Percentiles rank a stretch among this genome's conserved stretches.
Evolutionary conservation across 2,329 filamentous ascomycete species (phyloP).

Genomic region (Fusarium tricinctum): DNA sequence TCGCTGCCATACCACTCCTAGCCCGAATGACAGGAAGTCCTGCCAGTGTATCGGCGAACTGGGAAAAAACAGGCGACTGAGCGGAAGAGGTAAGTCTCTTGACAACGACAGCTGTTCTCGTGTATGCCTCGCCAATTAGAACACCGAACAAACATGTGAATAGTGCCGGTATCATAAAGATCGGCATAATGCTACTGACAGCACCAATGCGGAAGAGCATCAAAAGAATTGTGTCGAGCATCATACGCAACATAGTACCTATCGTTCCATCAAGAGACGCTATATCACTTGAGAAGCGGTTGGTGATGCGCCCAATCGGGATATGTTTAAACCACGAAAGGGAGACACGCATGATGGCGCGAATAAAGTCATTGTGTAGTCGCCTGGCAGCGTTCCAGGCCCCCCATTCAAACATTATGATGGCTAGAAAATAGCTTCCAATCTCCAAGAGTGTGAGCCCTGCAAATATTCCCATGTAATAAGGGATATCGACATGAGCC

Average conservation of each 20-base stretch:
- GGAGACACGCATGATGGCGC: constrained; percentile 66
- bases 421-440: constrained; percentile 58
- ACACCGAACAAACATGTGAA: constrained; percentile 62
- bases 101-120: constrained; percentile 62
- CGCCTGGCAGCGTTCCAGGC: constrained; percentile 68
- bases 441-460: constrained; percentile 61
- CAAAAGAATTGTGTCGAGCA: constrained; percentile 59
- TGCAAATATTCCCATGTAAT: constrained; percentile 68
- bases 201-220: constrained; percentile 63
- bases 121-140: constrained; percentile 65
- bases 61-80: constrained; percentile 69
- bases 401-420: constrained; percentile 66
- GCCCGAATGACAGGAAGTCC: constrained; percentile 67
- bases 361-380: constrained; percentile 67
- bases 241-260: constrained; percentile 60
- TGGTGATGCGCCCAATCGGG: constrained; percentile 66
- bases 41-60: constrained; percentile 67
- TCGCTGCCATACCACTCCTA: constrained; percentile 61
- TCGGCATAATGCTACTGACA: constrained; percentile 65
- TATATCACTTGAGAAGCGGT: constrained; percentile 70
- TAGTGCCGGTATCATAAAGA: constrained; percentile 64
- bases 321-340: constrained; percentile 70
- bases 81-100: constrained; percentile 62
- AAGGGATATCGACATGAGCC: constrained; percentile 60
- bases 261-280: constrained; percentile 67